These are phyloP conservation scores for Trypanosoma boissoni DNA, from an alignment of 208 protist genomes.

Conservation along the genomic window DNA sequence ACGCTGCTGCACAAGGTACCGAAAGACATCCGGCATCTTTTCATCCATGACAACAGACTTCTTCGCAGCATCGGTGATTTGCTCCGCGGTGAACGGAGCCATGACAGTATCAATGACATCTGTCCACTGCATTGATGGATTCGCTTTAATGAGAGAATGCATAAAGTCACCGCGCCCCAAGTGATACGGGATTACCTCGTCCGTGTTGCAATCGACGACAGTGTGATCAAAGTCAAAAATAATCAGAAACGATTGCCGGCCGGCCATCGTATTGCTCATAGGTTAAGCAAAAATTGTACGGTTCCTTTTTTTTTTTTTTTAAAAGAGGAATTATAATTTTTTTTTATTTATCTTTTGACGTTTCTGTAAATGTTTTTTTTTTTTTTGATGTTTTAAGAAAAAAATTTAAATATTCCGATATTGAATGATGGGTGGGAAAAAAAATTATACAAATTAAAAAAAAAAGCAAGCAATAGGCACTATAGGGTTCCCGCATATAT, in stretches of 20 bases:
- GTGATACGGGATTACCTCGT: slow-evolving; percentile 61
- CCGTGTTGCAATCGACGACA: slow-evolving; percentile 82
- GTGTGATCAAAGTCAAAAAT: slow-evolving; percentile 93
- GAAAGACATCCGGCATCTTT: slow-evolving; percentile 68
- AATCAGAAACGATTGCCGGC: slow-evolving; percentile 80
- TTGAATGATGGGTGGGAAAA: no score
- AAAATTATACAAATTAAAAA: no score
- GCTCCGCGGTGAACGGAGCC: slow-evolving; percentile 46
- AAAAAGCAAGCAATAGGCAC: no score
- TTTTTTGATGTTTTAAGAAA: slow-evolving; percentile 13
- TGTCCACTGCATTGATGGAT: slow-evolving; percentile 68
- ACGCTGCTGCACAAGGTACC: slow-evolving; percentile 31
- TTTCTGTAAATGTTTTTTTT: slow-evolving; percentile 4
- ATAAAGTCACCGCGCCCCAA: slow-evolving; percentile 48
- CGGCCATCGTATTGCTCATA: slow-evolving; percentile 15
- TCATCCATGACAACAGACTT: slow-evolving; percentile 53
- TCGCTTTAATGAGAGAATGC: slow-evolving; percentile 23
- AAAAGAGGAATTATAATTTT: not conserved
- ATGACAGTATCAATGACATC: slow-evolving; percentile 70
- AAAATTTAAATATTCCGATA: no score
- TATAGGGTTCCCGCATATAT: no score
- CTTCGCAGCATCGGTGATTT: slow-evolving; percentile 47
- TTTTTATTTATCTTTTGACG: not conserved
- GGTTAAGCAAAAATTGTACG: no score
- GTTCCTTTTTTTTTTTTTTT: slow-evolving; percentile 20